phyloP scores from a whole-genome alignment of 129 eudicot genomes.

The Sambucus nigra region DNA sequence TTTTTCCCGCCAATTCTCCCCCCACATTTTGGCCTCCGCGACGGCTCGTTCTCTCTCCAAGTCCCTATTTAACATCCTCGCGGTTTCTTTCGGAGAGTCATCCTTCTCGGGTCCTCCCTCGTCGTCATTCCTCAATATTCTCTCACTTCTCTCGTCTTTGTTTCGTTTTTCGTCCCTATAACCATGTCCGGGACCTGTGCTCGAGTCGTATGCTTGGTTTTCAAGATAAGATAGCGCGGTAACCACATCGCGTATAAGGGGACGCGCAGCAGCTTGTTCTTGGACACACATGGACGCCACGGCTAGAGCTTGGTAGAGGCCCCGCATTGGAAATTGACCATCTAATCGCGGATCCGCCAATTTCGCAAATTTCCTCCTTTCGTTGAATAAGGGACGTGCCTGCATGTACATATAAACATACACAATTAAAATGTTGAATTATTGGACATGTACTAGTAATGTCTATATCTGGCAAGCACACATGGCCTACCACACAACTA shows the following conservation, averaged over 20 bases:
- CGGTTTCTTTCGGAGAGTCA: conserved; percentile 77
- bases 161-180: conserved; percentile 23
- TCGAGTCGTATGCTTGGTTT: conserved; percentile 52
- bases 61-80: conserved; percentile 52
- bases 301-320: conserved; percentile 83
- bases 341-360: conserved; percentile 69
- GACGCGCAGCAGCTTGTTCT: conserved; percentile 93
- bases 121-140: conserved; percentile 48
- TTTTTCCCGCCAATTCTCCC: conserved; percentile 62
- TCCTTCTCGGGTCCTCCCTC: conserved; percentile 75
- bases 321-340: conserved; percentile 76
- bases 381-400: conserved; percentile 91
- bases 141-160: conserved; percentile 38
- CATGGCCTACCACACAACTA: too few species aligned
- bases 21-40: conserved; percentile 99
- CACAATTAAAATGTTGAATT: too few species aligned
- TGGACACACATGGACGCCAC: conserved; percentile 94
- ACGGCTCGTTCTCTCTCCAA: conserved; percentile 88
- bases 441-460: background rate
- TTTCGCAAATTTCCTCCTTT: conserved; percentile 56
- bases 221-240: conserved; percentile 87
- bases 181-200: conserved; percentile 28
- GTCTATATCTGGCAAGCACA: too few species aligned
- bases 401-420: conserved; percentile 16
- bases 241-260: conserved; percentile 89